Evolutionary conservation across 2,329 filamentous ascomycete species (phyloP).

Genomic region (Cadophora malorum): DNA sequence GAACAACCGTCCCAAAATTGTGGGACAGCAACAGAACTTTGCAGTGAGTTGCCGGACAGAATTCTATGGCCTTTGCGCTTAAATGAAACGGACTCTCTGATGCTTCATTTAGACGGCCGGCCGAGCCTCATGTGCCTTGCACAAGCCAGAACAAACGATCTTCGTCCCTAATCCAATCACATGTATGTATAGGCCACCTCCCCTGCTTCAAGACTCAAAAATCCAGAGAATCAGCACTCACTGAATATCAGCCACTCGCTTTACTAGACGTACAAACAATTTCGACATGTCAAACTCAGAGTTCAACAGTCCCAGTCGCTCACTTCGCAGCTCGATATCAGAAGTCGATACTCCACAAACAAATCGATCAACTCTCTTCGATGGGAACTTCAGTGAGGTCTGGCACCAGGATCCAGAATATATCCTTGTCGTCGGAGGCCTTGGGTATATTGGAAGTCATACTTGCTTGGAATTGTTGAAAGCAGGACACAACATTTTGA

Average conservation of each 20-base stretch:
- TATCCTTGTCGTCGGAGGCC: constrained; percentile 52
- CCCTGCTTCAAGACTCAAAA: background rate
- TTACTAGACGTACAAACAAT: background rate
- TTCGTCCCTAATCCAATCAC: constrained; percentile 1
- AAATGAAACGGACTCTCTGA: constrained; percentile 1
- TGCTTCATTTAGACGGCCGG: constrained; percentile 1
- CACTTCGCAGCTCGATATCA: constrained; percentile 19
- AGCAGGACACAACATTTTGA: constrained; percentile 54
- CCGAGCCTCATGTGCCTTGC: constrained; percentile 14
- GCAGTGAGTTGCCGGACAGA: background rate
- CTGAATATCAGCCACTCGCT: background rate
- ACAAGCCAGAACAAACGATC: constrained; percentile 14
- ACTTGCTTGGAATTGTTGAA: constrained; percentile 57
- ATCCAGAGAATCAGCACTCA: background rate
- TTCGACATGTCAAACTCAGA: constrained; percentile 19
- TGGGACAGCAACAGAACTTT: background rate
- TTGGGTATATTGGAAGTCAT: constrained; percentile 57
- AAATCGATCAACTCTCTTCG: constrained; percentile 16
- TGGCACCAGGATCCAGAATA: constrained; percentile 24
- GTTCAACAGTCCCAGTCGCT: constrained; percentile 13
- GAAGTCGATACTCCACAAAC: constrained; percentile 17
- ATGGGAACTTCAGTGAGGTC: constrained; percentile 6
- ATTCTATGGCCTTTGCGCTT: background rate
- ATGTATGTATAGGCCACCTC: constrained; percentile 5
- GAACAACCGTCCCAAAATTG: constrained; percentile 5